These are phyloP conservation scores for Telopea speciosissima DNA, from an alignment of 177 flowering plant species.

Conservation along the genomic window DNA sequence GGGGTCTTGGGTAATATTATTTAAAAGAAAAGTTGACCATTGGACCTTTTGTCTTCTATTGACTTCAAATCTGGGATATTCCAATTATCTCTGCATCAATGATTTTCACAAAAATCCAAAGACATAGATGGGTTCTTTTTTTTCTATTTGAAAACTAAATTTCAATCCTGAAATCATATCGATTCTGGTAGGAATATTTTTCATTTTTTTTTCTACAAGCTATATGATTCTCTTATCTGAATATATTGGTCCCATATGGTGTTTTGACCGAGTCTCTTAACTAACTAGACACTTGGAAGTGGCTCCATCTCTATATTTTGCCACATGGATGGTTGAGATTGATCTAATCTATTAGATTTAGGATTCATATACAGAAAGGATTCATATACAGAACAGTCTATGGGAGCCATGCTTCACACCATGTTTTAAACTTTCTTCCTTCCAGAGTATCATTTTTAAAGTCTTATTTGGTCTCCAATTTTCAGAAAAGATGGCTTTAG, in stretches of 20 bases:
- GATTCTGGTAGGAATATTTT: not conserved
- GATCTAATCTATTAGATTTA: too few species aligned
- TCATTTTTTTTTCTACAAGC: not conserved
- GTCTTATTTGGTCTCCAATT: too few species aligned
- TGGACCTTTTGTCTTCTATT: not conserved
- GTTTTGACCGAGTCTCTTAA: too few species aligned
- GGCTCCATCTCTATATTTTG: too few species aligned
- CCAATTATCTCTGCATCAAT: not conserved
- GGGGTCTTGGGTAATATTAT: not conserved
- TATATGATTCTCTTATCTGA: not conserved
- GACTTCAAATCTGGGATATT: not conserved
- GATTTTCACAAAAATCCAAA: not conserved
- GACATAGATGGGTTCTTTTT: not conserved
- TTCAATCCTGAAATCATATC: not conserved
- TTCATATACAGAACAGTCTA: too few species aligned
- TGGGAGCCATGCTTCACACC: too few species aligned
- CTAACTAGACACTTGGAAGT: too few species aligned
- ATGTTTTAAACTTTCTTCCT: too few species aligned
- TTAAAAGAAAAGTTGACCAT: not conserved
- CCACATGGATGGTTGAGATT: too few species aligned
- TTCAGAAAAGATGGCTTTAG: too few species aligned
- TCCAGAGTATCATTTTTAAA: too few species aligned
- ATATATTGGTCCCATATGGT: not conserved
- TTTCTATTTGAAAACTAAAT: not conserved
- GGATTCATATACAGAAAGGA: too few species aligned